A percentile compares a stretch with the other conserved stretches of the same genome.
Conservation (phyloP, 2,329 filamentous ascomycete genomes). For the Pseudophaeomoniella oleicola region DNA sequence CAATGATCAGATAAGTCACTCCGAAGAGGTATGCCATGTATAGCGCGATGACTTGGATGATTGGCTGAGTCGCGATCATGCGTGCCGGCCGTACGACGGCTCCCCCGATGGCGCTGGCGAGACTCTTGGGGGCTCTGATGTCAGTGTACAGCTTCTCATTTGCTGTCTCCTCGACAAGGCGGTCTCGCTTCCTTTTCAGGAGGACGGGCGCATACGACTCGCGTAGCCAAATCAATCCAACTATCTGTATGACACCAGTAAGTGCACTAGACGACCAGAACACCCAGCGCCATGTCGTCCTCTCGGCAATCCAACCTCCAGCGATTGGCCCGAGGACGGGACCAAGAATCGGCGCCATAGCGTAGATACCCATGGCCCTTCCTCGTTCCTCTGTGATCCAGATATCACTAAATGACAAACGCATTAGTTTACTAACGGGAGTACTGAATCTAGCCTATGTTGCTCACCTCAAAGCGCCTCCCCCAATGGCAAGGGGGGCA, state of each 20-base stretch:
- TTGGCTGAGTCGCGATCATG: conserved; percentile 43
- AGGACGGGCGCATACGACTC: conserved; percentile 55
- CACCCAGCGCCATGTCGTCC: conserved; percentile 58
- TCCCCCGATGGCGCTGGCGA: conserved; percentile 11
- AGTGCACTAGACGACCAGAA: conserved; percentile 54
- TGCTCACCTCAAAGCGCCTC: too few relatives aligned
- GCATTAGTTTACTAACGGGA: too few relatives aligned
- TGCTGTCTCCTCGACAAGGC: conserved; percentile 26
- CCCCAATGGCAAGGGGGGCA: conserved; percentile 23
- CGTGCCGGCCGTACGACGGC: conserved; percentile 41
- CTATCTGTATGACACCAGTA: conserved; percentile 44
- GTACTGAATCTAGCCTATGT: not conserved
- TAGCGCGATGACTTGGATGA: conserved; percentile 40
- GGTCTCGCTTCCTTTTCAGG: conserved; percentile 41
- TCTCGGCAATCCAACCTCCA: conserved; percentile 49
- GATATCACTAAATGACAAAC: conserved; percentile 29
- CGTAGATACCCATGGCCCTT: conserved; percentile 38
- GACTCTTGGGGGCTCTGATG: conserved; percentile 14
- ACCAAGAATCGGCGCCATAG: conserved; percentile 39
- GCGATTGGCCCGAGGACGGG: conserved; percentile 50
- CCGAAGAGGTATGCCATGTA: conserved; percentile 48
- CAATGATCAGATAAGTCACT: conserved; percentile 41
- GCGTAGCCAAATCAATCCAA: conserved; percentile 46
- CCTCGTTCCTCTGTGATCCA: conserved; percentile 39
- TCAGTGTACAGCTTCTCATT: conserved; percentile 22